phyloP scores from a whole-genome alignment of 768 basidiomycete species.

The Tylopilus cervinicoccineus region DNA sequence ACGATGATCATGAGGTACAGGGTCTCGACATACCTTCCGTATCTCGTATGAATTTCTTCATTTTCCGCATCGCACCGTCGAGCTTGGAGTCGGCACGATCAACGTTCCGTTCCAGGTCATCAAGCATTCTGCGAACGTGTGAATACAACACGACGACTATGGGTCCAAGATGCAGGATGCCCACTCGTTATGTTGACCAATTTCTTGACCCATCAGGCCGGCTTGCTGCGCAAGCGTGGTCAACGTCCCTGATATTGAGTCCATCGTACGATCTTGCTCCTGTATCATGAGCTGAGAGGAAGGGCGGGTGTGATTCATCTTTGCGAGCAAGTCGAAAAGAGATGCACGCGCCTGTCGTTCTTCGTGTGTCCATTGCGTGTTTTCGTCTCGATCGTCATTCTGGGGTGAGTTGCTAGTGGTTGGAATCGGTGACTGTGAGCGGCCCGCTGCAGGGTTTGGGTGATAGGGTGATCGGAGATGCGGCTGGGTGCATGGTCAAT shows the following conservation, averaged over 20 bases:
- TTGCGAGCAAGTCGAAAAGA: background rate
- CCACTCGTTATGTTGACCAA: constrained; percentile 87
- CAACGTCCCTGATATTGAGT: constrained; percentile 83
- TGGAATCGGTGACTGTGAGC: constrained; percentile 13
- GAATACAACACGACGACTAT: background rate
- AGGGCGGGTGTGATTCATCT: background rate
- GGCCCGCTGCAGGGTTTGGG: constrained; percentile 14
- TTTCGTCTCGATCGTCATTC: constrained; percentile 51
- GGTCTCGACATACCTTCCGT: constrained; percentile 57
- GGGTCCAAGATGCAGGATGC: constrained; percentile 23
- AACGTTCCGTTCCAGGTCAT: constrained; percentile 71
- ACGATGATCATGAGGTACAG: background rate
- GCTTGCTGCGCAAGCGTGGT: constrained; percentile 86
- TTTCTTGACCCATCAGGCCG: constrained; percentile 90
- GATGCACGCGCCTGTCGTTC: constrained; percentile 69
- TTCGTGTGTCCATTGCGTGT: constrained; percentile 77
- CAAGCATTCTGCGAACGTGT: constrained; percentile 58
- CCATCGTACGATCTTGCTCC: constrained; percentile 87
- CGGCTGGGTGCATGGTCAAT: background rate
- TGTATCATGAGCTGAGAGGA: constrained; percentile 69
- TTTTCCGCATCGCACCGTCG: constrained; percentile 55
- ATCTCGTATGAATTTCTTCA: constrained; percentile 79
- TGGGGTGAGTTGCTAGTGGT: constrained; percentile 9
- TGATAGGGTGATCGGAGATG: constrained; percentile 16
- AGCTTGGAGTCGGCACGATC: constrained; percentile 67